phyloP scores from a whole-genome alignment of 1,139 yeast genomes.

The Yamadazyma conglobata region DNA sequence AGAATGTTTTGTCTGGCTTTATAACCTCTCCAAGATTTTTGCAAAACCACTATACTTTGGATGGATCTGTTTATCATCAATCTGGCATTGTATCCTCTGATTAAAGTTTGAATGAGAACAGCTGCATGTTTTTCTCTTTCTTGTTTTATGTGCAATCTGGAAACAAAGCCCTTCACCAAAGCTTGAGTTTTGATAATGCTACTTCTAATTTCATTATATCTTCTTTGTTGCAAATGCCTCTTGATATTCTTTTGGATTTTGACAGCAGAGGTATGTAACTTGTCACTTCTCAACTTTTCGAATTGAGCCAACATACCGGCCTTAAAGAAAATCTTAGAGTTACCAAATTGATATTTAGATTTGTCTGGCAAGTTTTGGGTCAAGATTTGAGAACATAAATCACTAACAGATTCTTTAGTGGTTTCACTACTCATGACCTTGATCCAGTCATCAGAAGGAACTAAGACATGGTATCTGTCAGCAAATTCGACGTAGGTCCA shows the following conservation, averaged over 20 bases:
- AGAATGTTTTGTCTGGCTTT: conserved; percentile 50
- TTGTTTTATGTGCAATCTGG: conserved; percentile 54
- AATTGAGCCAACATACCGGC: conserved; percentile 94
- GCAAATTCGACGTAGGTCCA: conserved; percentile 96
- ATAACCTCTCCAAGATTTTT: conserved; percentile 66
- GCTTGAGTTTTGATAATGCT: conserved; percentile 62
- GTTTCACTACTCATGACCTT: conserved; percentile 54
- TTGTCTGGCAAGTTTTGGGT: conserved; percentile 58
- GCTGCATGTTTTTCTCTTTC: conserved; percentile 68
- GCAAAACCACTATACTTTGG: conserved; percentile 55
- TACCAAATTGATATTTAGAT: conserved; percentile 78
- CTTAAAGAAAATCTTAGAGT: conserved; percentile 89
- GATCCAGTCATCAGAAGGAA: conserved; percentile 69
- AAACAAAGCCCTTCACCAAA: conserved; percentile 57
- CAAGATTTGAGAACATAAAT: conserved; percentile 66
- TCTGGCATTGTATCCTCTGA: conserved; percentile 65
- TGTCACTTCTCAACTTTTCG: conserved; percentile 80
- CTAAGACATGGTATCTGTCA: conserved; percentile 78
- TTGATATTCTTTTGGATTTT: conserved; percentile 84
- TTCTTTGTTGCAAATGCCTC: conserved; percentile 59
- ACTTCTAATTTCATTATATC: conserved; percentile 51
- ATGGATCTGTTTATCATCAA: conserved; percentile 41
- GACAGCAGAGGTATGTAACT: conserved; percentile 72
- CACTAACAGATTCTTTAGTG: conserved; percentile 56
- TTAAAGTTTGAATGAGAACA: conserved; percentile 62